Percentiles rank a stretch among this genome's conserved stretches.
Evolutionary conservation across 495 filamentous ascomycete genomes (phyloP).

Genomic region (Saxophila tyrrhenica): DNA sequence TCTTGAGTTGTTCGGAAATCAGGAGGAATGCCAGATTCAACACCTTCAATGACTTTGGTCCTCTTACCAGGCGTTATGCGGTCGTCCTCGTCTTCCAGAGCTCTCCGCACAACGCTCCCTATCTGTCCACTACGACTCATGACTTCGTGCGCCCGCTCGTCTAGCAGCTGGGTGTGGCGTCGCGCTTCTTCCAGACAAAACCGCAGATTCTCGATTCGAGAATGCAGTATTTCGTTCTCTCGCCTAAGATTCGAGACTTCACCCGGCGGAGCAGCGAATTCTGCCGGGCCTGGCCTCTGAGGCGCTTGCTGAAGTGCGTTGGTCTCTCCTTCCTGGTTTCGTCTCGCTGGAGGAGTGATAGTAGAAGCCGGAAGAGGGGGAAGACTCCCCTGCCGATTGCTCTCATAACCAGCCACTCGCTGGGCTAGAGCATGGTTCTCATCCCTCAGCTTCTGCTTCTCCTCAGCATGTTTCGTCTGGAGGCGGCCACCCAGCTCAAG

Average conservation of each 20-base stretch:
- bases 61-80: too few species aligned
- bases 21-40: background rate
- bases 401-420: conserved; percentile 13
- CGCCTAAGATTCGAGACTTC: background rate
- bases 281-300: too few species aligned
- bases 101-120: background rate
- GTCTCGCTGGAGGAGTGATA: background rate
- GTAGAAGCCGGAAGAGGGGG: background rate
- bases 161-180: background rate
- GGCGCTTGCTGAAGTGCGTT: too few species aligned
- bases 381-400: background rate
- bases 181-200: conserved; percentile 1
- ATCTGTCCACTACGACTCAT: background rate
- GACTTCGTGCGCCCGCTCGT: background rate
- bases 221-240: background rate
- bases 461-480: conserved; percentile 30
- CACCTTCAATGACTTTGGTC: background rate
- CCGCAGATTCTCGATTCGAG: background rate
- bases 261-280: too few species aligned
- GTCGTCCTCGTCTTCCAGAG: background rate
- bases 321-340: background rate
- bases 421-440: conserved; percentile 30
- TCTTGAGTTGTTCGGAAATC: background rate
- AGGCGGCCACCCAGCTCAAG: conserved; percentile 35
- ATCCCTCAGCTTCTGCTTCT: conserved; percentile 32